Evolutionary conservation across 1,139 yeast species (phyloP).

Genomic region (Hyphopichia wangnamkhiaoensis): DNA sequence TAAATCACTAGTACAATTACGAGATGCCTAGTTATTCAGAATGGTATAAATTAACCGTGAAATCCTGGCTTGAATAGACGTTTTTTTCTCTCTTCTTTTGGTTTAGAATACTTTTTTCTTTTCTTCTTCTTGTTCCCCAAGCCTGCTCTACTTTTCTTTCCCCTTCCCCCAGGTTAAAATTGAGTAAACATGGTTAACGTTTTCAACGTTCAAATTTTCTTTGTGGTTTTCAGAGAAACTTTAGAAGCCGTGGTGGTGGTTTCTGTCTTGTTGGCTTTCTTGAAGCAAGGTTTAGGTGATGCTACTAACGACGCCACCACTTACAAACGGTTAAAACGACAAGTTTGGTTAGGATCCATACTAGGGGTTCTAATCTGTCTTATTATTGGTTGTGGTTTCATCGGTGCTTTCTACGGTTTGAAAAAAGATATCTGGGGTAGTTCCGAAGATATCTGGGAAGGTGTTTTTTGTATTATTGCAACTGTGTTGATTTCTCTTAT

Average conservation of each 20-base stretch:
- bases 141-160: no score
- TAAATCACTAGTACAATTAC: no score
- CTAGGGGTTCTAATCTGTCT: constrained; percentile 75
- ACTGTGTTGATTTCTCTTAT: constrained; percentile 78
- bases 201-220: constrained; percentile 65
- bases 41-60: no score
- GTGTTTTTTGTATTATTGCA: constrained; percentile 81
- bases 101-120: background rate
- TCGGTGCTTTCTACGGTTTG: constrained; percentile 77
- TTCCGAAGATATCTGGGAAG: constrained; percentile 94
- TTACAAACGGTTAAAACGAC: constrained; percentile 64
- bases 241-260: constrained; percentile 88
- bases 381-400: constrained; percentile 79
- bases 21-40: no score
- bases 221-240: constrained; percentile 87
- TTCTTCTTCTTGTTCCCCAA: background rate
- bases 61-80: no score
- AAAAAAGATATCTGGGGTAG: constrained; percentile 81
- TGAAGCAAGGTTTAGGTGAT: constrained; percentile 78
- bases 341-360: constrained; percentile 79
- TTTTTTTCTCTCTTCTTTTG: no score
- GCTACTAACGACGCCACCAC: constrained; percentile 48
- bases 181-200: constrained; percentile 35
- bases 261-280: constrained; percentile 85
- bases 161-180: constrained; percentile 1